Percentiles rank a stretch among this genome's conserved stretches.
phyloP scores from a whole-genome alignment of 768 basidiomycete genomes.

The Agrocybe pediades region DNA sequence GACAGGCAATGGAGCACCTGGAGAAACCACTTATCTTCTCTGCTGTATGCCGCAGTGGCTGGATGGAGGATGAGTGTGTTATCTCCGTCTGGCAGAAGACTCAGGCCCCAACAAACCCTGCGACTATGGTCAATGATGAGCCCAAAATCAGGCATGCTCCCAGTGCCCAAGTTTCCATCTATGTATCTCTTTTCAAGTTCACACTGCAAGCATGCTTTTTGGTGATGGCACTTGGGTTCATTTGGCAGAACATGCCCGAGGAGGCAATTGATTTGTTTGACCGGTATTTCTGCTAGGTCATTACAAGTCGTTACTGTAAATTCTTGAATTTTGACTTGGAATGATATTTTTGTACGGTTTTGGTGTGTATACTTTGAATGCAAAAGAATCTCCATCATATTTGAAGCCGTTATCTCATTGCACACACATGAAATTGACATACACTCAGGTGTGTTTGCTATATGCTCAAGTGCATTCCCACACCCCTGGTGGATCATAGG shows the following conservation, averaged over 20 bases:
- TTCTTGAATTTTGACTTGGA: too few species aligned
- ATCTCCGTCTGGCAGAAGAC: neutral
- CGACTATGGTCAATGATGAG: too few species aligned
- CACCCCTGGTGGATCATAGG: too few species aligned
- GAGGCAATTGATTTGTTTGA: neutral
- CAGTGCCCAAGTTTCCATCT: neutral
- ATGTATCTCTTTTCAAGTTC: neutral
- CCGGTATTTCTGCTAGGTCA: neutral
- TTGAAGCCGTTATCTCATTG: too few species aligned
- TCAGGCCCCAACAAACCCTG: neutral
- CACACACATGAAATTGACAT: too few species aligned
- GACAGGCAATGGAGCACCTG: neutral
- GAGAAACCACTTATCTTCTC: neutral
- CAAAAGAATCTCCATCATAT: too few species aligned
- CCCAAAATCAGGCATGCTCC: neutral
- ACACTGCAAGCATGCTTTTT: neutral
- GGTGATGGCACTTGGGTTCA: neutral
- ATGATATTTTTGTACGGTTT: too few species aligned
- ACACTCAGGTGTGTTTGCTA: too few species aligned
- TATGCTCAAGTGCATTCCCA: too few species aligned
- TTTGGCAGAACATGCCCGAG: conserved; percentile 1
- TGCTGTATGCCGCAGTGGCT: neutral
- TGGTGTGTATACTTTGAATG: too few species aligned
- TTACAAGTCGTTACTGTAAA: too few species aligned
- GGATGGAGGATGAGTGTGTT: neutral